Percentiles rank a stretch among this genome's conserved stretches.
Conservation (phyloP, 1,139 yeast genomes). For the Blastobotrys niveus region DNA sequence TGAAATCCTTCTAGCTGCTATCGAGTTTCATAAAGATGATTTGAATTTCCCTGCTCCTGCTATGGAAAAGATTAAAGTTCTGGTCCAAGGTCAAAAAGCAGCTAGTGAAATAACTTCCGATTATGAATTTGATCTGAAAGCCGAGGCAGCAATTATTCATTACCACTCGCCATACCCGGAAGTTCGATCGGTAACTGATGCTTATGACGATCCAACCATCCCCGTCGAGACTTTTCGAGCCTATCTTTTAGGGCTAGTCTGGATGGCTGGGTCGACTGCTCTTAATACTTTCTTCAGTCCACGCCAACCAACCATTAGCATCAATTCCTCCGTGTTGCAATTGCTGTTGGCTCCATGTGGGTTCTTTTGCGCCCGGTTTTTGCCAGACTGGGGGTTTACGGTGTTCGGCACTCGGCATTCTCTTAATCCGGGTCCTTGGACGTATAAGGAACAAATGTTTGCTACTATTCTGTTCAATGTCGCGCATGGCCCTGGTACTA, state of each 20-base stretch:
- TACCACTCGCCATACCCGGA: conserved; percentile 58
- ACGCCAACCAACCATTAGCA: conserved; percentile 46
- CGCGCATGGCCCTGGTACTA: conserved; percentile 12
- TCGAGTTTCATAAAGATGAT: conserved; percentile 43
- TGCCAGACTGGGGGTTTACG: conserved; percentile 47
- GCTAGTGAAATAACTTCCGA: conserved; percentile 9
- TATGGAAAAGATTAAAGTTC: conserved; percentile 29
- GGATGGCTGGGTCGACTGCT: conserved; percentile 50
- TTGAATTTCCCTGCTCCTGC: conserved; percentile 45
- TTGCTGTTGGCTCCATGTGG: conserved; percentile 48
- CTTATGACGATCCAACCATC: conserved; percentile 26
- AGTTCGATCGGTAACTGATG: conserved; percentile 52
- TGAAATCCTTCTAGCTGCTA: conserved; percentile 38
- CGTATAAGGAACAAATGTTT: conserved; percentile 63
- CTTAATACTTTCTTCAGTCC: conserved; percentile 52
- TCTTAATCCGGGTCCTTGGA: conserved; percentile 59
- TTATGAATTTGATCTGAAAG: conserved; percentile 28
- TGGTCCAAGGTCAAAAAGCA: conserved; percentile 24
- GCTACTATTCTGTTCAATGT: conserved; percentile 44
- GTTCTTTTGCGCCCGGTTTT: conserved; percentile 13
- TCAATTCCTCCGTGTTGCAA: conserved; percentile 50
- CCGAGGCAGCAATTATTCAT: conserved; percentile 33
- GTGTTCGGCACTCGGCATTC: conserved; percentile 37
- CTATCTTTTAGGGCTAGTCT: conserved; percentile 47
- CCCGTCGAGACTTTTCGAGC: conserved; percentile 53